Base-by-base conservation (phyloP, 129 eudicot genomes). In the Dittrichia graveolens region DNA sequence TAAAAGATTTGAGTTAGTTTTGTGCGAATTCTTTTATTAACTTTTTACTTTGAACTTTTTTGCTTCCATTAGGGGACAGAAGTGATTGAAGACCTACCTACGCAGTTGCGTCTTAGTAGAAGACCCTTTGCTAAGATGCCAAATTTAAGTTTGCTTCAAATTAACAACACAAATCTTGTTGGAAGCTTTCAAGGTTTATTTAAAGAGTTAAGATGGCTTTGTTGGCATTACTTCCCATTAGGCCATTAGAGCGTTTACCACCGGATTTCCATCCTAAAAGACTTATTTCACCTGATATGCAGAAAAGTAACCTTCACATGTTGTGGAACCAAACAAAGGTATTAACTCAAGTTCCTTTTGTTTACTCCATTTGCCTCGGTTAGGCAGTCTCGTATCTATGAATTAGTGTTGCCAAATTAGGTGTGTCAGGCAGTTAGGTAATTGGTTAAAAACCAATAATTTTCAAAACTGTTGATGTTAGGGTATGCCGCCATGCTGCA, bases 191-290 rank as follows among this genome's bases (percentile, higher is more conserved):
- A 57, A 60, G 18, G 72, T 59, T 13, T 68, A 34, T 59, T 61
- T 38, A 50, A 68, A 40, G 76, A 71, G 76, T 58, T 71, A 71
- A 55, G 66, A 65, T 79, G 73, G 83, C 62, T 79, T 16, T 72
- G 61, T 42, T 79, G 83, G 83, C 83, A 43, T 57, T 53, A 38
- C 35, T 72, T 72, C 45, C n/a, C n/a, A n/a, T n/a, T n/a, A n/a
- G n/a, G n/a, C 66, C 83, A 7, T 8, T 42, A 7, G 62, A 65
- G 58, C 37, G 16, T 56, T 14, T 79, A 64, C 74, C 74, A 3
- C 9, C 16, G 7, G 74, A 65, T 55, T 55, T 79, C 48, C 74
- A 76, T 55, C 61, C 75, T 7, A 61, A 72, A 56, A 72, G 49
- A 2, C 61, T 79, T 37, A 76, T 72, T 13, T 50, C 60, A 8